These are phyloP conservation scores for Fraxinus sp. DNA, from an alignment of 305 asterid genomes.

Conservation along the genomic window DNA sequence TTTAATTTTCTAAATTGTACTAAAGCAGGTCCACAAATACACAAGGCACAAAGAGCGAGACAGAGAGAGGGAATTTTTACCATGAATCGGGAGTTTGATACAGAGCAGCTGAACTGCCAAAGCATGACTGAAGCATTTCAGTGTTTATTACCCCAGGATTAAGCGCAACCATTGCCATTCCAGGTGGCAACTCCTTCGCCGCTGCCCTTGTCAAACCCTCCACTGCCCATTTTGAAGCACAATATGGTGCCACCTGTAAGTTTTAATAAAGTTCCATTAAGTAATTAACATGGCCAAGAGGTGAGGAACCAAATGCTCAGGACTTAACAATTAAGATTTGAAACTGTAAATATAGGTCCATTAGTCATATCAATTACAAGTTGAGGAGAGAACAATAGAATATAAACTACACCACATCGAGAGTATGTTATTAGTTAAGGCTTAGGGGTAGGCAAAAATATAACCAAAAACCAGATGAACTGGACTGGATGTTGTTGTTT, in stretches of 20 bases:
- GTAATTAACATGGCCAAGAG: conserved; percentile 19
- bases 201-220: conserved; percentile 83
- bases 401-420: not conserved
- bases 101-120: conserved; percentile 71
- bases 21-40: too few relatives aligned
- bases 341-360: conserved; percentile 10
- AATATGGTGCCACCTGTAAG: conserved; percentile 91
- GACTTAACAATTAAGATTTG: not conserved
- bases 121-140: conserved; percentile 93
- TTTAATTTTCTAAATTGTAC: too few relatives aligned
- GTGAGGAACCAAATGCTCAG: not conserved
- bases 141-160: conserved; percentile 91
- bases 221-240: conserved; percentile 96
- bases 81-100: conserved; percentile 88
- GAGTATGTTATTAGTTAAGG: not conserved
- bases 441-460: not conserved
- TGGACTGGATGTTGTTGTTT: not conserved
- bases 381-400: not conserved
- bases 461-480: not conserved
- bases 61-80: conserved; percentile 33
- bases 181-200: conserved; percentile 87
- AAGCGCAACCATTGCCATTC: conserved; percentile 74
- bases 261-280: conserved; percentile 22
- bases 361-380: not conserved
- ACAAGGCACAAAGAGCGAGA: too few relatives aligned